Evolutionary conservation across 169 alveolate genomes (phyloP).

Genomic region (Plasmodium berghei): DNA sequence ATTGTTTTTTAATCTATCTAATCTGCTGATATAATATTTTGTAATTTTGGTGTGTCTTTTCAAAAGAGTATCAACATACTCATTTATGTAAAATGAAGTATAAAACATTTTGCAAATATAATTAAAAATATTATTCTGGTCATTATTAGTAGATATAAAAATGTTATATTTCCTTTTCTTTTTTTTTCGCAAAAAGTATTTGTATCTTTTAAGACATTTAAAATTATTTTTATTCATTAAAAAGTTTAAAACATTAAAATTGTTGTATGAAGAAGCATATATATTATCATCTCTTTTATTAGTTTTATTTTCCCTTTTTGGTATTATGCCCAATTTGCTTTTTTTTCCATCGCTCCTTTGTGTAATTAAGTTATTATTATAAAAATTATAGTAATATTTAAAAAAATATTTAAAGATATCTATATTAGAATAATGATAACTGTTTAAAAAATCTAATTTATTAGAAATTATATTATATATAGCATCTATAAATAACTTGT

Average conservation of each 20-base stretch:
- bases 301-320: neutral
- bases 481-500: conserved; percentile 16
- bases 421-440: conserved; percentile 5
- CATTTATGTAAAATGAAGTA: conserved; percentile 43
- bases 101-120: conserved; percentile 4
- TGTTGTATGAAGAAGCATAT: neutral
- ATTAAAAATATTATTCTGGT: conserved; percentile 9
- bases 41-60: conserved; percentile 29
- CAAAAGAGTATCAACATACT: conserved; percentile 43
- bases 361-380: neutral
- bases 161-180: conserved; percentile 21
- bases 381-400: conserved; percentile 41
- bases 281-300: neutral
- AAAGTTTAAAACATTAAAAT: conserved; percentile 45
- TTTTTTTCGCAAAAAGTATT: conserved; percentile 26
- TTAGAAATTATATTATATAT: conserved; percentile 24
- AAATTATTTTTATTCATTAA: conserved; percentile 36
- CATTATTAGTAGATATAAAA: conserved; percentile 5
- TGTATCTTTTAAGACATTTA: conserved; percentile 46
- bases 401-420: conserved; percentile 60
- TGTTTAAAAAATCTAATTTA: conserved; percentile 40
- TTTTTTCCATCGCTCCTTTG: conserved; percentile 11
- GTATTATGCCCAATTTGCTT: neutral
- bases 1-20: neutral
- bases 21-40: neutral